These are phyloP conservation scores for Ananas comosus DNA, from an alignment of 176 grass and related monocot genomes.

Conservation along the genomic window DNA sequence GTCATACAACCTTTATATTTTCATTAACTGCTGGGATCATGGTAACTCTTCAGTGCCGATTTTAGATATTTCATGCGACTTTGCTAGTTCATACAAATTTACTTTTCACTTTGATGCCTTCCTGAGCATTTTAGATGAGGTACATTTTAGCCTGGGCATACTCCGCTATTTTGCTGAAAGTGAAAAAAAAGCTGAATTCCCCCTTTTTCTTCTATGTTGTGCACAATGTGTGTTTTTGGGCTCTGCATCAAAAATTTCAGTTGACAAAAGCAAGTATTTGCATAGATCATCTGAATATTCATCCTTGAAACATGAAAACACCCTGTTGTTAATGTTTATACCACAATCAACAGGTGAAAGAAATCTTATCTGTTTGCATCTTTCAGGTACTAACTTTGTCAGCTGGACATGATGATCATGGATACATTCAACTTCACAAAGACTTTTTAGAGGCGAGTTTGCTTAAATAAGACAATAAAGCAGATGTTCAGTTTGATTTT, in stretches of 20 bases:
- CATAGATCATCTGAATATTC: not conserved
- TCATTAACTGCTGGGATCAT: no score
- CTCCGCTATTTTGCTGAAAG: not conserved
- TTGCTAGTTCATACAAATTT: no score
- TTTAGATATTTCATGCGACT: no score
- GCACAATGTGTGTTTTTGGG: not conserved
- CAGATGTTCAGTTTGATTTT: conserved; percentile 12
- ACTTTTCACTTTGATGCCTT: no score
- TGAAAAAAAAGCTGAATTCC: no score
- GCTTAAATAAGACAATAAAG: conserved; percentile 17
- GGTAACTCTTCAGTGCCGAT: no score
- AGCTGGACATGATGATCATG: conserved; percentile 43
- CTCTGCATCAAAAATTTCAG: not conserved
- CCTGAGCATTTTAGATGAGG: no score
- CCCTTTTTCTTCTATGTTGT: no score
- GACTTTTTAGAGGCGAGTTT: conserved; percentile 77
- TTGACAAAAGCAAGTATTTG: not conserved
- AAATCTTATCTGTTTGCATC: not conserved
- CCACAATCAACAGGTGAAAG: conserved; percentile 13
- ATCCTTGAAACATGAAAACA: not conserved
- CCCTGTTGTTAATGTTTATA: not conserved
- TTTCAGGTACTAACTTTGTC: conserved; percentile 53
- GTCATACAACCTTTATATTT: no score
- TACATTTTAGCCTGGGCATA: conserved; percentile 14
- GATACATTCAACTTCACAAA: conserved; percentile 62